These are phyloP conservation scores for Wickerhamiella kazuoi DNA, from an alignment of 805 yeast species.

Conservation along the genomic window DNA sequence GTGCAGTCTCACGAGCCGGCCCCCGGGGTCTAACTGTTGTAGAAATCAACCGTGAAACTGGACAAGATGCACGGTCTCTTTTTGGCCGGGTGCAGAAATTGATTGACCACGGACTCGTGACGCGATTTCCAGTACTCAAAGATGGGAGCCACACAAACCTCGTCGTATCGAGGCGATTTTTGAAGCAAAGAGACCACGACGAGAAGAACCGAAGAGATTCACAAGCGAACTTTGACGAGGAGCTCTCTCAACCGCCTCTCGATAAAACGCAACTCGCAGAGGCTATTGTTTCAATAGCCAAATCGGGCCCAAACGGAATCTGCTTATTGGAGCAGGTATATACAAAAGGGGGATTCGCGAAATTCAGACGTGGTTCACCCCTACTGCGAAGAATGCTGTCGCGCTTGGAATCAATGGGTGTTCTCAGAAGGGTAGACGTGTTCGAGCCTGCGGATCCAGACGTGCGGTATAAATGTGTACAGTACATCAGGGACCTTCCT, in stretches of 20 bases:
- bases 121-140: conserved; percentile 20
- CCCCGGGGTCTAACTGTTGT: conserved; percentile 22
- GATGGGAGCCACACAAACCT: conserved; percentile 20
- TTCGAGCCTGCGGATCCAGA: conserved; percentile 18
- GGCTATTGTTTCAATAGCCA: conserved; percentile 15
- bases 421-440: conserved; percentile 19
- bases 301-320: conserved; percentile 20
- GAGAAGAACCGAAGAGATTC: conserved; percentile 11
- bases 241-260: too few species aligned
- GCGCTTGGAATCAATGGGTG: conserved; percentile 16
- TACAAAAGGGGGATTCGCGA: conserved; percentile 24
- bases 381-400: conserved; percentile 14
- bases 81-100: conserved; percentile 21
- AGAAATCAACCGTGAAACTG: conserved; percentile 21
- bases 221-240: not conserved
- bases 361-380: conserved; percentile 12
- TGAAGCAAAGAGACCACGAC: conserved; percentile 16
- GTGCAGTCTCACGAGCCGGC: conserved; percentile 25
- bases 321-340: conserved; percentile 22
- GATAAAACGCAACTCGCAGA: not conserved
- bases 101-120: conserved; percentile 21
- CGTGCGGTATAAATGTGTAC: conserved; percentile 21
- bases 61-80: conserved; percentile 26
- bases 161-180: conserved; percentile 20
- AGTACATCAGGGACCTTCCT: conserved; percentile 17